Evolutionary conservation across 108 stramenopile species (phyloP).

Genomic region (Fragilariopsis cylindrus): DNA sequence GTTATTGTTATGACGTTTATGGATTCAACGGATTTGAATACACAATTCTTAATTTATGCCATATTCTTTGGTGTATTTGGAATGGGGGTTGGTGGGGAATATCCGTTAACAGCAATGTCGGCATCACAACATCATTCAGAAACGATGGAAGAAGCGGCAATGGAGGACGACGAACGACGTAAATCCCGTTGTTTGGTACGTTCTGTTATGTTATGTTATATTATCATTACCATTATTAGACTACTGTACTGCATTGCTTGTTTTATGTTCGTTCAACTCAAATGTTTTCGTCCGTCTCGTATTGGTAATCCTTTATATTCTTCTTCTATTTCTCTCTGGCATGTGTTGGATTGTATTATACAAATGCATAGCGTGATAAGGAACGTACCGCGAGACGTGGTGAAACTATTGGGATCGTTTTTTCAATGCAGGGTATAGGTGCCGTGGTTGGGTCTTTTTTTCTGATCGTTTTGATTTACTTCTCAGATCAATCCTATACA

Average conservation of each 20-base stretch:
- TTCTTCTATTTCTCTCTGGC: too few species aligned
- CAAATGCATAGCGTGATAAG: not conserved
- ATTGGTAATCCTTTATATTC: too few species aligned
- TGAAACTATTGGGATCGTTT: slow-evolving; percentile 31
- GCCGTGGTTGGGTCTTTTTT: slow-evolving; percentile 30
- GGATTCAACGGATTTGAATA: not conserved
- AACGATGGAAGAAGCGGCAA: slow-evolving; percentile 15
- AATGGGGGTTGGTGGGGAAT: slow-evolving; percentile 41
- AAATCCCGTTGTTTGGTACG: slow-evolving; percentile 8
- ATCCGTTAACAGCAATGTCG: slow-evolving; percentile 25
- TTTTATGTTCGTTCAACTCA: too few species aligned
- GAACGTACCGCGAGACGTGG: slow-evolving; percentile 17
- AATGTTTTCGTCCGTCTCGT: too few species aligned
- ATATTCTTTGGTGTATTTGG: slow-evolving; percentile 36
- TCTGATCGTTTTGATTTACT: slow-evolving; percentile 28
- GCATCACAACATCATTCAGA: slow-evolving; percentile 28
- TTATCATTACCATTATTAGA: too few species aligned
- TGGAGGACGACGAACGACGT: slow-evolving; percentile 26
- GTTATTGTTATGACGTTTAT: slow-evolving; percentile 21
- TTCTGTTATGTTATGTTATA: not conserved
- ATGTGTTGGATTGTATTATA: too few species aligned
- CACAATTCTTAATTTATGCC: slow-evolving; percentile 9
- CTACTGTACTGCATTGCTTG: too few species aligned
- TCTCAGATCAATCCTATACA: slow-evolving; percentile 5
- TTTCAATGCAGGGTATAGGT: slow-evolving; percentile 42